These are phyloP conservation scores for Saccharomycopsis sp. DNA, from an alignment of 805 yeast species.

Conservation along the genomic window DNA sequence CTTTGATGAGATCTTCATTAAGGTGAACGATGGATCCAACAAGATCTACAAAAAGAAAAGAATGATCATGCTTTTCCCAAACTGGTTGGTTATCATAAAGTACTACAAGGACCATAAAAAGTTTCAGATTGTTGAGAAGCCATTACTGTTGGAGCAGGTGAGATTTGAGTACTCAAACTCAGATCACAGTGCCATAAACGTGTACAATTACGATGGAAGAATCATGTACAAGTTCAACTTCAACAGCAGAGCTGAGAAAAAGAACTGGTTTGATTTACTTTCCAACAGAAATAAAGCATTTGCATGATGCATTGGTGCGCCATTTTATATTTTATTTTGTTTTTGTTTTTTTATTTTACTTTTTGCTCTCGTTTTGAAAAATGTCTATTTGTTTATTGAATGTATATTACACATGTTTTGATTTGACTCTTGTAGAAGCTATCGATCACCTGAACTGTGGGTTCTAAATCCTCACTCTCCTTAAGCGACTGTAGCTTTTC, in stretches of 20 bases:
- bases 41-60: slow-evolving; percentile 20
- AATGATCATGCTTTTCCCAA: slow-evolving; percentile 17
- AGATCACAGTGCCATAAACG: slow-evolving; percentile 19
- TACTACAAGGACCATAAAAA: slow-evolving; percentile 11
- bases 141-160: slow-evolving; percentile 10
- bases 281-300: too few relatives aligned
- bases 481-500: neutral
- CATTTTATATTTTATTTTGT: too few relatives aligned
- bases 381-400: too few relatives aligned
- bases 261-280: slow-evolving; percentile 14
- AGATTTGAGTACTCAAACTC: slow-evolving; percentile 18
- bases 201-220: slow-evolving; percentile 17
- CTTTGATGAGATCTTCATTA: slow-evolving; percentile 15
- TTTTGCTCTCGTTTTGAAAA: too few relatives aligned
- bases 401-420: slow-evolving; percentile 6
- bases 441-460: neutral
- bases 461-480: slow-evolving; percentile 3
- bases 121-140: slow-evolving; percentile 19
- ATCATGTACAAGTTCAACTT: slow-evolving; percentile 18
- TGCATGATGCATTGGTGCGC: too few relatives aligned
- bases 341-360: too few relatives aligned
- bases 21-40: slow-evolving; percentile 18
- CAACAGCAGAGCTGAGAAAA: slow-evolving; percentile 11
- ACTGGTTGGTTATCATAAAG: slow-evolving; percentile 19
- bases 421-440: slow-evolving; percentile 4